Percentiles rank a stretch among this genome's conserved stretches.
Evolutionary conservation across 306 rosid species (phyloP).

Genomic region (Cicer chorassanicum): DNA sequence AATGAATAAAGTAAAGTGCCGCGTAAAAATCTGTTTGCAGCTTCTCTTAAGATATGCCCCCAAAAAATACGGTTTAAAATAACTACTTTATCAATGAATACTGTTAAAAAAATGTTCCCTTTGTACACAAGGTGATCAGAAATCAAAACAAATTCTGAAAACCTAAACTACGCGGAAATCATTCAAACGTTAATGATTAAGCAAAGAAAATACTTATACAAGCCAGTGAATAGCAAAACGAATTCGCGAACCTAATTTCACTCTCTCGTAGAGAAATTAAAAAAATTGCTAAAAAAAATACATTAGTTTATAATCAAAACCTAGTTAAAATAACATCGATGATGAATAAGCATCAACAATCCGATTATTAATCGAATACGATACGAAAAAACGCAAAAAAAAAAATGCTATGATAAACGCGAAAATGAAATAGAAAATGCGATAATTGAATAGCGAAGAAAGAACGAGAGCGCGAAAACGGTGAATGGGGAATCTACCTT

Average conservation of each 20-base stretch:
- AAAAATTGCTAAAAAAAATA: background rate
- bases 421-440: conserved; percentile 32
- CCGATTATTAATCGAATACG: background rate
- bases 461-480: background rate
- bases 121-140: background rate
- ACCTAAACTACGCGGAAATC: conserved; percentile 11
- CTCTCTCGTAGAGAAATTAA: background rate
- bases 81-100: background rate
- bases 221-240: background rate
- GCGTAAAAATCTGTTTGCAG: background rate
- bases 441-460: background rate
- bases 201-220: background rate
- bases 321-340: conserved; percentile 30
- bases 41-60: background rate
- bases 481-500: conserved; percentile 23
- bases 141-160: background rate
- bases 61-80: background rate
- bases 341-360: conserved; percentile 12
- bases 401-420: background rate
- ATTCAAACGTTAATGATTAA: conserved; percentile 1
- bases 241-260: conserved; percentile 25
- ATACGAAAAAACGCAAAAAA: background rate
- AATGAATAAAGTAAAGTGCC: background rate
- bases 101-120: conserved; percentile 1
- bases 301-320: conserved; percentile 33